A percentile compares a stretch with the other conserved stretches of the same genome.
phyloP scores from a whole-genome alignment of 1,139 yeast species.

The Kodamaea ohmeri region DNA sequence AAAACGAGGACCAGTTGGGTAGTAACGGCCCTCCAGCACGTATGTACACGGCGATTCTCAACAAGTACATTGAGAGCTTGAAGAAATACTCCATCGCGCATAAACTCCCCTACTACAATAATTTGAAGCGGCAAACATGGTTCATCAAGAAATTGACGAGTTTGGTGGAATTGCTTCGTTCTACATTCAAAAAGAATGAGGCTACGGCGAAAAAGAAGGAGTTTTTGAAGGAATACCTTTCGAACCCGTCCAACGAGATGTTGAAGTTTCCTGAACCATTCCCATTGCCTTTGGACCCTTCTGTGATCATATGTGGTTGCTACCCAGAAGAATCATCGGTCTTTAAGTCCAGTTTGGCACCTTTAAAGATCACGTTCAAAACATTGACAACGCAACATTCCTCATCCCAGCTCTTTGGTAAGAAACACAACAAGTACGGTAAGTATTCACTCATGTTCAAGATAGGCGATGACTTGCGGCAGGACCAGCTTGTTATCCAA shows the following conservation, averaged over 20 bases:
- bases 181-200: slow-evolving; percentile 43
- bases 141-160: slow-evolving; percentile 43
- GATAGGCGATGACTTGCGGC: slow-evolving; percentile 93
- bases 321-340: slow-evolving; percentile 80
- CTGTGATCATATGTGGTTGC: slow-evolving; percentile 66
- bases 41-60: slow-evolving; percentile 38
- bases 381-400: slow-evolving; percentile 38
- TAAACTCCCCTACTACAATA: slow-evolving; percentile 35
- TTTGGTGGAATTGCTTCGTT: slow-evolving; percentile 40
- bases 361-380: slow-evolving; percentile 76
- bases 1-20: slow-evolving; percentile 64
- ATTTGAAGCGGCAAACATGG: slow-evolving; percentile 45
- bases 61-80: slow-evolving; percentile 39
- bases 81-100: slow-evolving; percentile 30
- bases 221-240: slow-evolving; percentile 40
- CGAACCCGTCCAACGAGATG: slow-evolving; percentile 41
- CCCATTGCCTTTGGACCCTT: slow-evolving; percentile 72
- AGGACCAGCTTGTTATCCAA: slow-evolving; percentile 94
- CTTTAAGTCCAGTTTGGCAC: slow-evolving; percentile 86
- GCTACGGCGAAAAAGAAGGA: slow-evolving; percentile 44
- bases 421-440: slow-evolving; percentile 39
- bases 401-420: slow-evolving; percentile 36
- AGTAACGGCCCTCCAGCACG: slow-evolving; percentile 11
- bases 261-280: slow-evolving; percentile 50
- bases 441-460: slow-evolving; percentile 86